These are phyloP conservation scores for Paramecium sonneborni DNA, from an alignment of 73 alveolate species.

Conservation along the genomic window DNA sequence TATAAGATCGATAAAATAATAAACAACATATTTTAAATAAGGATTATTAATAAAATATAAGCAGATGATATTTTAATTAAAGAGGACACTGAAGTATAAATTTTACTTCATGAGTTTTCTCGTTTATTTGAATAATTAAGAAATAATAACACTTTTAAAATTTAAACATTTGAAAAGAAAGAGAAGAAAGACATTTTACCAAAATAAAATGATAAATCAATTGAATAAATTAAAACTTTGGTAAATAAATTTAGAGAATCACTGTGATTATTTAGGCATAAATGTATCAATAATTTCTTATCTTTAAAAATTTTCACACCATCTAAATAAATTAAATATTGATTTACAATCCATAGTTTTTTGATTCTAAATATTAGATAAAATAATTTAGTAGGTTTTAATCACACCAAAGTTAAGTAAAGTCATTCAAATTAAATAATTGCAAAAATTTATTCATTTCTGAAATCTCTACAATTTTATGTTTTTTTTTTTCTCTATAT, in stretches of 20 bases:
- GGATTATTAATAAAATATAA: neutral
- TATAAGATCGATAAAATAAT: conserved; percentile 28
- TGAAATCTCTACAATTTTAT: neutral
- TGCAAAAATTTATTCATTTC: neutral
- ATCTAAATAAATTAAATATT: neutral
- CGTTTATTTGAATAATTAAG: conserved; percentile 8
- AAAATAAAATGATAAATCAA: conserved; percentile 6
- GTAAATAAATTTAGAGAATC: conserved; percentile 6
- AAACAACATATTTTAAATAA: neutral
- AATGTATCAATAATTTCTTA: neutral
- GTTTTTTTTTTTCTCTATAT: neutral
- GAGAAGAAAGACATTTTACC: conserved; percentile 13
- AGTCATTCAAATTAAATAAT: neutral
- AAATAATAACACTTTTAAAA: neutral
- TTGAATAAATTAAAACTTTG: neutral
- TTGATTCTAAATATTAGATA: neutral
- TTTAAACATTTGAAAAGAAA: neutral
- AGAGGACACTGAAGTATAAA: conserved; percentile 19
- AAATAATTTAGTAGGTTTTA: neutral
- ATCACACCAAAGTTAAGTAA: neutral
- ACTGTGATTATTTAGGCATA: neutral
- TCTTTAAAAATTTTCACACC: neutral
- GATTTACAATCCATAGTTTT: neutral
- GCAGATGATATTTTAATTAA: conserved; percentile 48
- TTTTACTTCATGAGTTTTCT: neutral